These are phyloP conservation scores for Hypholoma sublateritium DNA, from an alignment of 768 basidiomycete genomes.

Conservation along the genomic window DNA sequence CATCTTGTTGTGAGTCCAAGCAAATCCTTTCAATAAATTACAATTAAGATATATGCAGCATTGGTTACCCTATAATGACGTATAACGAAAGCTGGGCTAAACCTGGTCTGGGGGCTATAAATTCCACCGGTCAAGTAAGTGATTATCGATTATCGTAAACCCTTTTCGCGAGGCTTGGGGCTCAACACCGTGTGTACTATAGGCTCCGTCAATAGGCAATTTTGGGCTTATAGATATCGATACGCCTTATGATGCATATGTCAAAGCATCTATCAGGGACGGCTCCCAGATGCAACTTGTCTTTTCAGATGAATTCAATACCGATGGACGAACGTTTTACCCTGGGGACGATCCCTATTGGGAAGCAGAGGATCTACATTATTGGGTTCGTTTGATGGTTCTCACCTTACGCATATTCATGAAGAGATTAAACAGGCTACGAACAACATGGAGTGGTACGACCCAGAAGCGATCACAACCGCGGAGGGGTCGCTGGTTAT, in stretches of 20 bases:
- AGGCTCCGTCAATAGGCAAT: constrained; percentile 67
- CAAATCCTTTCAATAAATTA: neutral
- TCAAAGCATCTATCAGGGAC: constrained; percentile 55
- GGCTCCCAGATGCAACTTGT: constrained; percentile 58
- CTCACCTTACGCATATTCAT: neutral
- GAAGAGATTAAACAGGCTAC: constrained; percentile 39
- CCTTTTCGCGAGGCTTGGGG: constrained; percentile 15
- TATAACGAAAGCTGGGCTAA: constrained; percentile 21
- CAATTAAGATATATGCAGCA: constrained; percentile 23
- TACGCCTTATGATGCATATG: constrained; percentile 57
- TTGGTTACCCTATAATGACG: constrained; percentile 49
- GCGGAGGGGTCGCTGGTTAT: constrained; percentile 72
- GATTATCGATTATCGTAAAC: constrained; percentile 6
- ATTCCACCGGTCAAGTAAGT: constrained; percentile 62
- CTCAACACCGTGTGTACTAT: constrained; percentile 13
- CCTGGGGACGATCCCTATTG: constrained; percentile 85
- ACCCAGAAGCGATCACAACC: constrained; percentile 77
- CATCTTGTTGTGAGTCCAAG: constrained; percentile 55
- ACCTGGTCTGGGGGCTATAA: constrained; percentile 37
- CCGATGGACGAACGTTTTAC: constrained; percentile 74
- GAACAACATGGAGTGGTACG: constrained; percentile 86
- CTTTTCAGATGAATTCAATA: constrained; percentile 83
- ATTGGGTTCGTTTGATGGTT: constrained; percentile 52
- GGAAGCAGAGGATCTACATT: constrained; percentile 78
- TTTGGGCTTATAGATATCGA: constrained; percentile 59